These are phyloP conservation scores for Beta macrorhiza DNA, from an alignment of 179 eudicot species.

Conservation along the genomic window DNA sequence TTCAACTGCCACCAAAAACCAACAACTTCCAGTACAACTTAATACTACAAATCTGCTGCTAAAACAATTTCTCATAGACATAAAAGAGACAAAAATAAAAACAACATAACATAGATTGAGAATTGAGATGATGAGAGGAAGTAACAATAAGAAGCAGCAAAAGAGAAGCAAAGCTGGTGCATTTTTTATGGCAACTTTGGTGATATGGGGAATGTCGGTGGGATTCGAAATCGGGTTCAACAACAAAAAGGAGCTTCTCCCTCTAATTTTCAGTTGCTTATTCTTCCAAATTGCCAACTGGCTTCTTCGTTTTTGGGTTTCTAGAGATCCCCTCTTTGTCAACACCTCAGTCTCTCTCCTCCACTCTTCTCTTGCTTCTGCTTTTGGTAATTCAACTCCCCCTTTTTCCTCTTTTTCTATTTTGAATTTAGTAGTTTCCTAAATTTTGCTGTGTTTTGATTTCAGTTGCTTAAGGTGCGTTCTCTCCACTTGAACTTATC, in stretches of 20 bases:
- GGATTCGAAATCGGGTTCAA: slow-evolving; percentile 55
- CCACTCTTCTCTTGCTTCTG: slow-evolving; percentile 73
- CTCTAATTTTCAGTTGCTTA: slow-evolving; percentile 41
- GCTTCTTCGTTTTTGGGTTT: slow-evolving; percentile 49
- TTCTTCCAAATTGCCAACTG: slow-evolving; percentile 73
- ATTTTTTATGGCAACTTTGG: slow-evolving; percentile 63
- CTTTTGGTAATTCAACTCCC: slow-evolving; percentile 40
- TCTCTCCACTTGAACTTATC: not conserved
- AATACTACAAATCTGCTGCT: not conserved
- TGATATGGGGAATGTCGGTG: slow-evolving; percentile 65
- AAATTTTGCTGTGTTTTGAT: not conserved
- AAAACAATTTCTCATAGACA: not conserved
- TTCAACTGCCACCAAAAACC: not conserved
- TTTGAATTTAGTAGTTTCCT: not conserved
- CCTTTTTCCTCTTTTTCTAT: not conserved
- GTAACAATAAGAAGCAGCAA: not conserved
- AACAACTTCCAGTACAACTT: not conserved
- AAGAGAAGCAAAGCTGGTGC: slow-evolving; percentile 37
- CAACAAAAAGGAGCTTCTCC: slow-evolving; percentile 41
- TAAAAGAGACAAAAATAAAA: not conserved
- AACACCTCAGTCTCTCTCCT: slow-evolving; percentile 80
- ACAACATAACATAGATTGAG: no score
- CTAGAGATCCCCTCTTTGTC: slow-evolving; percentile 60
- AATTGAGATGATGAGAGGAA: not conserved
- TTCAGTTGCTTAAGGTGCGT: not conserved